Base-by-base conservation (phyloP, 805 yeast species). In the Spathaspora arborariae region DNA sequence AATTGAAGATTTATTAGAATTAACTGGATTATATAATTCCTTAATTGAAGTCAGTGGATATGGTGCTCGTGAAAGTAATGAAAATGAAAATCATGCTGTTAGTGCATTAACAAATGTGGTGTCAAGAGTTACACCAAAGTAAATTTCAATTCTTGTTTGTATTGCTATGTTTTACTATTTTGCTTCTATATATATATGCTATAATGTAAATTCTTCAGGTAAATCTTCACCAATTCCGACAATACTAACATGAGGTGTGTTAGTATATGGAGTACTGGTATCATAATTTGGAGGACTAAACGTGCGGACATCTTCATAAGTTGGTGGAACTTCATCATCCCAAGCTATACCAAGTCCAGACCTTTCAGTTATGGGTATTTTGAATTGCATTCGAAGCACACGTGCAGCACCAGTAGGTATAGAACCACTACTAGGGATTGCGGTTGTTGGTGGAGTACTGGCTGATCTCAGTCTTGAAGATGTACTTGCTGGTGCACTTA, bases 251-350 rank as follows among this genome's bases (percentile, higher is more conserved):
- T 3, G 46, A 36, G 9, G 35, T 4, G 35, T 30, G 16, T 30
- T n/a, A 15, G n/a, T 13, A n/a, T 8, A 13, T 6, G 35, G 35
- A 6, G 35, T 30, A 15, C 35, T 30, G 0, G 61, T 65, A 30
- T 55, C 55, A 52, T 94, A 92, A 2, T 82, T 80, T 1, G 99
- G 99, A 0, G 99, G 99, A 19, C 91, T 81, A 38, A 88, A 72
- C 0, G 95, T 81, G 22, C 81, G 74, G 18, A 94, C 90, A 54
- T 89, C 92, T 45, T 81, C 88, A 58, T 94, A 94, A 18, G 90
- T 86, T 1, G 99, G 99, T 2, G 99, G 99, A 15, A 95, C 98
- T 65, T 94, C 99, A 60, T 92, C 97, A 65, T 92, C 97, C 98
- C 99, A 94, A 0, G 97, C 86, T 24, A 94, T 88, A 4, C 99